A percentile compares a stretch with the other conserved stretches of the same genome.
These are phyloP conservation scores for Candida palmyrensis DNA, from an alignment of 805 yeast genomes.

Conservation along the genomic window DNA sequence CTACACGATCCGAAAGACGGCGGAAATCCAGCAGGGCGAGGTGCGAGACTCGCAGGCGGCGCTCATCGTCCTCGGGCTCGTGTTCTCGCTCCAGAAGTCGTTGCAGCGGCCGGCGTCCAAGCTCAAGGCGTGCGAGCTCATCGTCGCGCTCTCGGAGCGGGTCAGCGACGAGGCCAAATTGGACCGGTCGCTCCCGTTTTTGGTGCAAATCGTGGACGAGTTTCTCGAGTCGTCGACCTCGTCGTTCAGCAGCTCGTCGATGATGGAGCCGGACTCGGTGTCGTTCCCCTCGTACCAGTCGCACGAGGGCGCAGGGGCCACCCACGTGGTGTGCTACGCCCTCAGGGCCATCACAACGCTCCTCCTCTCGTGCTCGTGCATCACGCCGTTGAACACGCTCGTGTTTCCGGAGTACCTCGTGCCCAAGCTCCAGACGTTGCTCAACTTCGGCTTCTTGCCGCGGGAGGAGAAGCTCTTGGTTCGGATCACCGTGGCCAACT, in stretches of 20 bases:
- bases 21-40: conserved; percentile 8
- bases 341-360: conserved; percentile 64
- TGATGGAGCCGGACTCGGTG: background rate
- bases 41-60: conserved; percentile 38
- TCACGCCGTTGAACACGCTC: conserved; percentile 71
- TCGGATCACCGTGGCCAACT: conserved; percentile 63
- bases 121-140: conserved; percentile 67
- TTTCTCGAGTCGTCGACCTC: conserved; percentile 16
- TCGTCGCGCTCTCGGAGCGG: conserved; percentile 70
- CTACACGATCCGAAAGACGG: conserved; percentile 38
- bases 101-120: conserved; percentile 57
- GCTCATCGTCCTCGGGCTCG: conserved; percentile 51
- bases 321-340: conserved; percentile 64
- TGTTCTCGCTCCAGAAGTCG: conserved; percentile 57
- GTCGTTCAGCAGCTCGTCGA: background rate
- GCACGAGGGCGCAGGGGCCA: conserved; percentile 19
- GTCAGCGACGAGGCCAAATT: conserved; percentile 78
- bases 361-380: conserved; percentile 52
- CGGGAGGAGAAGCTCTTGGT: conserved; percentile 22
- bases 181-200: conserved; percentile 79
- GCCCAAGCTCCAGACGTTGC: conserved; percentile 50
- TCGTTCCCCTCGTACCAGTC: background rate
- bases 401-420: conserved; percentile 78
- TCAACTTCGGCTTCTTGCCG: conserved; percentile 21
- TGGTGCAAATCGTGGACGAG: conserved; percentile 70